Percentiles rank a stretch among this genome's conserved stretches.
Conservation (phyloP, 805 yeast species). For the Tanozyma kutaoensis region DNA sequence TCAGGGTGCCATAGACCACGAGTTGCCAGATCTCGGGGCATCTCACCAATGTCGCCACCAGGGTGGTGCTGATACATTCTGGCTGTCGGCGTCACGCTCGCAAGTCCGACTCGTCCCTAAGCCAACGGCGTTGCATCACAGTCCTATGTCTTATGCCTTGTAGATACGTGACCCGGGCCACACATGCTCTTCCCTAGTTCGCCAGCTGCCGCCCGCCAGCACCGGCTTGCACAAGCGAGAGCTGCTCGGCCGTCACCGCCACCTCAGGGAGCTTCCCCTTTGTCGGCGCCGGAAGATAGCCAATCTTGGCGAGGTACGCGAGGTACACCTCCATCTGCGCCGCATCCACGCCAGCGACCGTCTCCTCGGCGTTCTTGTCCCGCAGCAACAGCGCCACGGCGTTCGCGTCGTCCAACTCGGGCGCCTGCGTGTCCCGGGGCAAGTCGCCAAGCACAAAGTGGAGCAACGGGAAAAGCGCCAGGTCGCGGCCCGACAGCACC, state of each 20-base stretch:
- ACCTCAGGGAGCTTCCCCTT: constrained; percentile 38
- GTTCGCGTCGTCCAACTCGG: constrained; percentile 83
- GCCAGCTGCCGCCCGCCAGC: too few relatives aligned
- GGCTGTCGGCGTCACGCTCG: too few relatives aligned
- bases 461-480: constrained; percentile 83
- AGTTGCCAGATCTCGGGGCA: too few relatives aligned
- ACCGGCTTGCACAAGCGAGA: too few relatives aligned
- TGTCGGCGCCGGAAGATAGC: constrained; percentile 61
- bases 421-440: constrained; percentile 87
- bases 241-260: constrained; percentile 24
- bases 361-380: constrained; percentile 49
- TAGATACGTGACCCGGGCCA: too few relatives aligned
- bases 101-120: too few relatives aligned
- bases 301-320: constrained; percentile 66
- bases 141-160: too few relatives aligned
- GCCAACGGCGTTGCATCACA: too few relatives aligned
- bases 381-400: constrained; percentile 54
- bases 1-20: too few relatives aligned
- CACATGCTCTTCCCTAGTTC: too few relatives aligned
- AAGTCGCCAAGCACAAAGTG: constrained; percentile 90
- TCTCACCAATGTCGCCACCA: too few relatives aligned
- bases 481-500: constrained; percentile 58
- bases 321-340: constrained; percentile 64
- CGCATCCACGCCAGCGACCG: constrained; percentile 62
- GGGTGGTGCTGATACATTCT: too few relatives aligned